Base-by-base conservation (phyloP, 495 filamentous ascomycete species). In the Tuber microsphaerosporum region DNA sequence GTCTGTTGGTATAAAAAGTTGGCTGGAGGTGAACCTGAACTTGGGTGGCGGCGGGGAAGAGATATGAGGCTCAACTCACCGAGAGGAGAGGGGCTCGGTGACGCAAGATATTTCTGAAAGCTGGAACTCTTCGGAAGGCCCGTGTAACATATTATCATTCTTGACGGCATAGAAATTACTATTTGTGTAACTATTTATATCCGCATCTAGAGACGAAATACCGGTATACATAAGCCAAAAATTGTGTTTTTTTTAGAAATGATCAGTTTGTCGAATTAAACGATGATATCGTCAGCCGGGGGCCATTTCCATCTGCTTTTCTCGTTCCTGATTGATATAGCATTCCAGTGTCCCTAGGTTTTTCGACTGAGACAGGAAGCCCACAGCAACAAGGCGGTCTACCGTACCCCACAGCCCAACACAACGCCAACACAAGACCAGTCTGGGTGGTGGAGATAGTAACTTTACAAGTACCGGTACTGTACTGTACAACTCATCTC, bases 1-100 rank as follows among this genome's bases (percentile, higher is more conserved):
- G 16, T 39, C 45, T 61, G 69, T 46, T 70, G 14, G 56, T 4
- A n/a, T n/a, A 65, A 34, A 41, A 31, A 39, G 45, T 73, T 19
- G 46, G n/a, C 46, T 79, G 37, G 46, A n/a, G 48, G 43, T 70
- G 22, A 70, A 70, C 34, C 76, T 43, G 46, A 37, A 48, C 48
- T 70, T 26, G 48, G 42, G 42, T 72, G 71, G 73, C 46, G 68
- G 37, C 46, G 68, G 37, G 26, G 74, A 74, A 12, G 70, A 41
- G 42, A 34, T 77, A 74, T 75, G 76, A 75, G 77, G 77, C 77
- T 79, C 77, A 79, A 79, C 39, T 69, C 71, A 70, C 42, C 45
- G 56, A 75, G 76, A 79, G 76, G 77, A 2, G 34, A 1, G 34
- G n/a, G 77, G 76, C 74, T 61, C 46, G 70, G 16, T 65, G 56